Evolutionary conservation across 1,139 yeast species (phyloP).

Genomic region (Pichia sorboxylosa): DNA sequence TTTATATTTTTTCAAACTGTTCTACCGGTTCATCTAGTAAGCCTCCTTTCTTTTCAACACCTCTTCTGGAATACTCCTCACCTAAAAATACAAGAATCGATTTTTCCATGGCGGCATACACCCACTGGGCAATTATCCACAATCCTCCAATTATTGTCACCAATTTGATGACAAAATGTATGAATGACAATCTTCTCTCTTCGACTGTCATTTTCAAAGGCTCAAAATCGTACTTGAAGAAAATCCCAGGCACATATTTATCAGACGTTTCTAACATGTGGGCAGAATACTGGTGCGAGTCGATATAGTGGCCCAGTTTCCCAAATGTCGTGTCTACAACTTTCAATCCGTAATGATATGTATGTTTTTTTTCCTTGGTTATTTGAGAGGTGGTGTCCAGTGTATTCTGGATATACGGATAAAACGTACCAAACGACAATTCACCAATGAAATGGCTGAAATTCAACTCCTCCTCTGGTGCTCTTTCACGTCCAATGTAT

Average conservation of each 20-base stretch:
- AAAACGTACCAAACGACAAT: constrained; percentile 83
- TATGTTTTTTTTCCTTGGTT: constrained; percentile 30
- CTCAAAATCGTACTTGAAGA: constrained; percentile 77
- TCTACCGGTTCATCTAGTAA: constrained; percentile 18
- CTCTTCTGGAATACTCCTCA: constrained; percentile 38
- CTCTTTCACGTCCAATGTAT: constrained; percentile 35
- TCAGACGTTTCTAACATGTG: constrained; percentile 34
- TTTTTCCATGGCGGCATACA: constrained; percentile 35
- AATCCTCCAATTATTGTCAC: constrained; percentile 75
- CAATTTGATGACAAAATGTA: constrained; percentile 64
- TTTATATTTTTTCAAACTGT: constrained; percentile 18
- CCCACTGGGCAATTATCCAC: constrained; percentile 39
- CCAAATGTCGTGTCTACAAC: constrained; percentile 78
- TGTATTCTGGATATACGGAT: constrained; percentile 78
- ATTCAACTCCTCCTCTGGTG: constrained; percentile 43
- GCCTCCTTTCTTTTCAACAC: constrained; percentile 37
- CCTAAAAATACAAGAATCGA: constrained; percentile 36
- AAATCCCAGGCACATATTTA: constrained; percentile 61
- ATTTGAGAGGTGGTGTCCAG: constrained; percentile 61
- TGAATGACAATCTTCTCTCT: constrained; percentile 65
- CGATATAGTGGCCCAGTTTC: constrained; percentile 58
- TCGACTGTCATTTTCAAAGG: constrained; percentile 62
- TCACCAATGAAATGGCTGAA: constrained; percentile 81
- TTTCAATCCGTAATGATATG: constrained; percentile 55
- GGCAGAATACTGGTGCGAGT: constrained; percentile 81